A percentile compares a stretch with the other conserved stretches of the same genome.
phyloP scores from a whole-genome alignment of 441 rosid genomes.

The Gossypium schwendimanii region DNA sequence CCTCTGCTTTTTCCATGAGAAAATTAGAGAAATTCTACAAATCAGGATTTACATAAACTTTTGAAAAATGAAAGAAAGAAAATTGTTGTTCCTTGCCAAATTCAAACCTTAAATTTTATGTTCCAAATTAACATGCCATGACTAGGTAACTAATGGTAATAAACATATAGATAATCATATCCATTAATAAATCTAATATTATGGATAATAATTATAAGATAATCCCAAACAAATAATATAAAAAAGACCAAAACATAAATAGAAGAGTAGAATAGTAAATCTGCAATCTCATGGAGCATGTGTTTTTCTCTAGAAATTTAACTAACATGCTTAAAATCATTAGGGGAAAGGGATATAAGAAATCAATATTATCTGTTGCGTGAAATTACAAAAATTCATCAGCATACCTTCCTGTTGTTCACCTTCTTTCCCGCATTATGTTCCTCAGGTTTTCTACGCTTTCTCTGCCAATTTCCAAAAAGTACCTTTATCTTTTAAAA shows the following conservation, averaged over 20 bases:
- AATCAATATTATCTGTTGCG: not conserved
- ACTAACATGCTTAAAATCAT: not conserved
- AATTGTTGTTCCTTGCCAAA: not conserved
- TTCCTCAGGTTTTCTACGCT: slow-evolving; percentile 84
- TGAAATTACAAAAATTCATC: not conserved
- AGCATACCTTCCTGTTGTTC: slow-evolving; percentile 59
- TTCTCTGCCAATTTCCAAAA: slow-evolving; percentile 51
- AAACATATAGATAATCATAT: not conserved
- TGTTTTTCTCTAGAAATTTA: not conserved
- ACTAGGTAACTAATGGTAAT: not conserved
- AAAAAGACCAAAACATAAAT: not conserved
- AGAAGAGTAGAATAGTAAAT: not conserved
- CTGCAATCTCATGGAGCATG: not conserved
- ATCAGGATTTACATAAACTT: not conserved
- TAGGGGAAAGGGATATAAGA: not conserved
- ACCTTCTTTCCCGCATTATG: slow-evolving; percentile 48
- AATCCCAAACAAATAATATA: not conserved
- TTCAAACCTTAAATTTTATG: not conserved
- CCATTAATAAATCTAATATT: not conserved
- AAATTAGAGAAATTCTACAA: not conserved
- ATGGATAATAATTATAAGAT: not conserved
- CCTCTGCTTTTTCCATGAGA: not conserved
- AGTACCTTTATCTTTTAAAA: slow-evolving; percentile 7
- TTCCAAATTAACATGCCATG: not conserved
- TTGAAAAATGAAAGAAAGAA: not conserved